Evolutionary conservation across 78 protist genomes (phyloP).

Genomic region (Cavenderia fasciculata): DNA sequence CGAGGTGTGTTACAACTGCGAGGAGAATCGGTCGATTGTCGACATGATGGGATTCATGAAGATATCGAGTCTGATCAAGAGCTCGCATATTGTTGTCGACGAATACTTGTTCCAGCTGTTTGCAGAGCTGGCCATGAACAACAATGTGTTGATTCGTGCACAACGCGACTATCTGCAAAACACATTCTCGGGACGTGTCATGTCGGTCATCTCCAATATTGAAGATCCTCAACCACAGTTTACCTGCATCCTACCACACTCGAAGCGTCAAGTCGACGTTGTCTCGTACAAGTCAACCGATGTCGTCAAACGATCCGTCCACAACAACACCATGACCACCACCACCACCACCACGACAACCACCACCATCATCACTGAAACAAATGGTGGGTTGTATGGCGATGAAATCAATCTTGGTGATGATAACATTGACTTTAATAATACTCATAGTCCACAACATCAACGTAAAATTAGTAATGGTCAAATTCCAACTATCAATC

Average conservation of each 20-base stretch:
- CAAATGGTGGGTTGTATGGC: too few species aligned
- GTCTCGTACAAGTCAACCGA: not conserved
- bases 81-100: slow-evolving; percentile 24
- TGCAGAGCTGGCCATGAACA: slow-evolving; percentile 64
- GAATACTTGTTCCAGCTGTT: slow-evolving; percentile 58
- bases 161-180: slow-evolving; percentile 24
- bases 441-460: slow-evolving; percentile 43
- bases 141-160: slow-evolving; percentile 15
- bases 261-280: slow-evolving; percentile 37
- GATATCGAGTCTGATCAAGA: slow-evolving; percentile 21
- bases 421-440: slow-evolving; percentile 39
- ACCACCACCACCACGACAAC: not conserved
- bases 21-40: slow-evolving; percentile 46
- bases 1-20: slow-evolving; percentile 60
- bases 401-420: slow-evolving; percentile 70
- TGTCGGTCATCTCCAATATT: slow-evolving; percentile 21
- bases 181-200: slow-evolving; percentile 18
- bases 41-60: slow-evolving; percentile 53
- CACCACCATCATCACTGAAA: too few species aligned
- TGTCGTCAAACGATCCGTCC: not conserved
- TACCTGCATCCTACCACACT: slow-evolving; percentile 48
- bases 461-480: not conserved
- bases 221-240: slow-evolving; percentile 56
- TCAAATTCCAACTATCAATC: too few species aligned
- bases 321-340: not conserved